phyloP scores from a whole-genome alignment of 1,284 basidiomycete species.

The Moesziomyces parantarcticus region DNA sequence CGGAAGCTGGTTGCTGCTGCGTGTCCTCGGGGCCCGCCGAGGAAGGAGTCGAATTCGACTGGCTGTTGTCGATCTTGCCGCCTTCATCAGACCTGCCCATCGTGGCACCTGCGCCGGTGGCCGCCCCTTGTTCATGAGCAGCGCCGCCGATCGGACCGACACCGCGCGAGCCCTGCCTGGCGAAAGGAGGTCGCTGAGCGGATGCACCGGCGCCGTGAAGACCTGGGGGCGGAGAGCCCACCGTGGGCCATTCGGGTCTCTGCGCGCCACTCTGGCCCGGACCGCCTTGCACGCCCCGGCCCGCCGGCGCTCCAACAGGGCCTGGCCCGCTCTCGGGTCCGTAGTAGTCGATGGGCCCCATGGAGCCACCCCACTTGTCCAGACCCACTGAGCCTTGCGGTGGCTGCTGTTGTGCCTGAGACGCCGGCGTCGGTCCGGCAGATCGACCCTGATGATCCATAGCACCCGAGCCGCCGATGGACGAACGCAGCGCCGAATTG shows the following conservation, averaged over 20 bases:
- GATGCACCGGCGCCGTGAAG: constrained; percentile 11
- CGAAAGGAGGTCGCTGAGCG: constrained; percentile 28
- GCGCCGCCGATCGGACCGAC: constrained; percentile 9
- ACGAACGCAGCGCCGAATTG: constrained; percentile 18
- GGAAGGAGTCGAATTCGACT: constrained; percentile 21
- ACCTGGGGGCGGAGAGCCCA: constrained; percentile 54
- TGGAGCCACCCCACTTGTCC: constrained; percentile 53
- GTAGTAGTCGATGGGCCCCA: constrained; percentile 60
- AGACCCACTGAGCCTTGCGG: constrained; percentile 11
- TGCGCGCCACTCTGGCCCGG: constrained; percentile 7
- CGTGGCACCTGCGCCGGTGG: not conserved
- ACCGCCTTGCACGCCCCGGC: constrained; percentile 6
- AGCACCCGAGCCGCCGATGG: constrained; percentile 7
- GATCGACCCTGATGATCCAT: constrained; percentile 10
- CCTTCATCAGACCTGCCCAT: constrained; percentile 39
- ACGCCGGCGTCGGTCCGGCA: constrained; percentile 6
- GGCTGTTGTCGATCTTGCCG: constrained; percentile 22
- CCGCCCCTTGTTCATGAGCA: constrained; percentile 9
- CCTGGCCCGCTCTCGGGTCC: constrained; percentile 37
- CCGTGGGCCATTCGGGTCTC: constrained; percentile 48
- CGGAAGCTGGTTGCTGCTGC: constrained; percentile 11
- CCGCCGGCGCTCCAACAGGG: constrained; percentile 22
- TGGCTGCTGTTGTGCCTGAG: constrained; percentile 10
- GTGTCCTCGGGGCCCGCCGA: constrained; percentile 26
- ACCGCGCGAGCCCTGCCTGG: constrained; percentile 39